Conservation (phyloP, 2,329 filamentous ascomycete species). For the Penicillium brasilianum region DNA sequence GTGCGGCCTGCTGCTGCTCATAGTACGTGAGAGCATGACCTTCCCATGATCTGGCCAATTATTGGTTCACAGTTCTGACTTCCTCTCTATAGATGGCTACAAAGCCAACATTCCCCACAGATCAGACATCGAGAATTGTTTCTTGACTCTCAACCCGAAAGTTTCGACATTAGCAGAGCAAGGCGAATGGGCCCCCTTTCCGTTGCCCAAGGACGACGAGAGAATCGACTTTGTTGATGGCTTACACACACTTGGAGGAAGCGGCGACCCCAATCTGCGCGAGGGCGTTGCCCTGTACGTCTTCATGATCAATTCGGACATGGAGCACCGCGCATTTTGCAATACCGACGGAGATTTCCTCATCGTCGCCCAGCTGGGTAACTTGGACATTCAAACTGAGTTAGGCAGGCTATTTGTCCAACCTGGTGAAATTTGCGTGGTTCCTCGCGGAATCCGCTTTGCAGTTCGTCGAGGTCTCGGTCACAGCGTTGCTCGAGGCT, state of each 20-base stretch:
- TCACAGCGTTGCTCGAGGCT: constrained; percentile 58
- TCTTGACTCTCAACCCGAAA: constrained; percentile 52
- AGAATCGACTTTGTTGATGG: constrained; percentile 62
- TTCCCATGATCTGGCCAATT: no score
- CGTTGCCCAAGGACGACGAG: constrained; percentile 51
- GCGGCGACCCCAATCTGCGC: constrained; percentile 58
- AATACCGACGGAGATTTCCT: constrained; percentile 68
- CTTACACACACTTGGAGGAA: constrained; percentile 58
- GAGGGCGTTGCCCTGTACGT: constrained; percentile 59
- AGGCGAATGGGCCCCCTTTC: constrained; percentile 61
- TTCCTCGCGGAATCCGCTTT: constrained; percentile 66
- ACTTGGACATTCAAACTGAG: constrained; percentile 68
- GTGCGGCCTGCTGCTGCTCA: constrained; percentile 36
- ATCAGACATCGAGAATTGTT: constrained; percentile 35
- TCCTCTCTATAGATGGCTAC: constrained; percentile 30
- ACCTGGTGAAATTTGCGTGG: constrained; percentile 66
- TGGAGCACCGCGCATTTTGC: constrained; percentile 60
- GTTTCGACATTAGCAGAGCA: constrained; percentile 59
- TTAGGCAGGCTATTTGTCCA: constrained; percentile 64
- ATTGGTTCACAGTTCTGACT: neutral
- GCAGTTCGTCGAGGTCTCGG: constrained; percentile 61
- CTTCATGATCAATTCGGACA: constrained; percentile 60
- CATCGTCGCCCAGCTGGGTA: constrained; percentile 65
- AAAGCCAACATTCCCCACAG: constrained; percentile 50
- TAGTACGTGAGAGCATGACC: constrained; percentile 21